Evolutionary conservation across 805 yeast genomes (phyloP), one percentile per base, ranked within the genome.

Genomic region (Komagataella populi): DNA sequence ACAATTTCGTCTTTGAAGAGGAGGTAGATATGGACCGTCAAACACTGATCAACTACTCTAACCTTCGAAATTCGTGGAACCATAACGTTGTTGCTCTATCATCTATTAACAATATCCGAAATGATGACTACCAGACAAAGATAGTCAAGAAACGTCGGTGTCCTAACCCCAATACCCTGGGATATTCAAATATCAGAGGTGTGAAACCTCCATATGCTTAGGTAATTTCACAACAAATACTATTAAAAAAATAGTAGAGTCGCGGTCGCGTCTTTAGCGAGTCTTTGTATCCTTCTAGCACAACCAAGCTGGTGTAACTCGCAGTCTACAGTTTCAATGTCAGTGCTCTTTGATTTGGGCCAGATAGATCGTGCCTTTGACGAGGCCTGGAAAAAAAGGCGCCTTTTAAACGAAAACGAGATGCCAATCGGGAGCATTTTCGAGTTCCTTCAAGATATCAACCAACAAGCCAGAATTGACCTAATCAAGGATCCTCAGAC

Each of bases 131-230:
- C 22, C 52, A 55, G 49, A 57, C 66, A 20, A 77, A 74, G 56
- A 63, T 70, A 6, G 68, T 71, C 20, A 70, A 71, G 6, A 71
- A 73, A 18, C 70, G 67, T 55, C 66, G 74, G 54, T 63, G 59
- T 48, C 77, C 80, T 2, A 77, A 75, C 59, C 73, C 79, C 7
- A 77, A 77, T 56, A 67, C 71, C 49, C 47, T 73, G 10, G 76
- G 73, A 0, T 63, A 72, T 55, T 66, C 73, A 1, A 76, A 75
- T 55, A 69, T 76, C 16, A 63, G 65, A 50, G 70, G 71, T 7
- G 63, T 66, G 44, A 72, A 66, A 54, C 78, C 81, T 7, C 72
- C 77, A 1, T 77, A 73, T 56, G 57, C 63, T 24, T 47, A 24
- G 23, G 39, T 30, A 30, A 30, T 10, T 10, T 30, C 10, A 30